These are phyloP conservation scores for Asterophora lycoperdoides DNA, from an alignment of 768 basidiomycete genomes.

Conservation along the genomic window DNA sequence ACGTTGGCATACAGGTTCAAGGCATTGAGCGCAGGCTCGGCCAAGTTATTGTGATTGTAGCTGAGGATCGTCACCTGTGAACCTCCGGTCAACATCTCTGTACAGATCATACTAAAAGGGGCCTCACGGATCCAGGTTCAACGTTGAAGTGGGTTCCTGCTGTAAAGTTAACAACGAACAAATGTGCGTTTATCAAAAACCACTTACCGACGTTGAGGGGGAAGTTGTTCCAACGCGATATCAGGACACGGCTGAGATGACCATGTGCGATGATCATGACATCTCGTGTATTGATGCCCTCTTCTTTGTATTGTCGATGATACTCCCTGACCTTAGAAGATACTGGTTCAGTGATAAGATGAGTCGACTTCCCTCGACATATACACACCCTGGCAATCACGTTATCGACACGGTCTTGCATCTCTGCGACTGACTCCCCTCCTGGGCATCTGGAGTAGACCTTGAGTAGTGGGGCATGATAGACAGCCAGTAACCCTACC, in stretches of 20 bases:
- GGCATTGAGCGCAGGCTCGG: constrained; percentile 73
- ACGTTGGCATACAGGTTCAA: constrained; percentile 61
- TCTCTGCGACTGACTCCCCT: constrained; percentile 80
- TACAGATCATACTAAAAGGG: background rate
- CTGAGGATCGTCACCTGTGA: constrained; percentile 70
- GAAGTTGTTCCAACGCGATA: constrained; percentile 79
- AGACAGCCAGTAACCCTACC: constrained; percentile 37
- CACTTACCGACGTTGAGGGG: constrained; percentile 42
- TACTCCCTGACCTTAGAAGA: constrained; percentile 63
- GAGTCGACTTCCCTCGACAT: background rate
- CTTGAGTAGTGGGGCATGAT: constrained; percentile 4
- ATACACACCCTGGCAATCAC: constrained; percentile 62
- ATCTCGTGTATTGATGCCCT: constrained; percentile 64
- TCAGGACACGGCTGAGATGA: constrained; percentile 72
- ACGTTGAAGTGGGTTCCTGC: constrained; percentile 76
- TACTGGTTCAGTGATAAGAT: background rate
- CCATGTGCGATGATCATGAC: constrained; percentile 90
- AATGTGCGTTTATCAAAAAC: background rate
- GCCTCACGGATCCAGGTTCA: constrained; percentile 74
- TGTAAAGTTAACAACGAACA: constrained; percentile 8
- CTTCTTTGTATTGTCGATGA: constrained; percentile 66
- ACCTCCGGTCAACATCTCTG: background rate
- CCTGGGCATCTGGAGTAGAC: constrained; percentile 63
- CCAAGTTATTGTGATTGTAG: constrained; percentile 78
- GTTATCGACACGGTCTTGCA: constrained; percentile 73